Percentiles rank a stretch among this genome's conserved stretches.
Conservation (phyloP, 2,329 filamentous ascomycete species). For the Fusarium paranaense region DNA sequence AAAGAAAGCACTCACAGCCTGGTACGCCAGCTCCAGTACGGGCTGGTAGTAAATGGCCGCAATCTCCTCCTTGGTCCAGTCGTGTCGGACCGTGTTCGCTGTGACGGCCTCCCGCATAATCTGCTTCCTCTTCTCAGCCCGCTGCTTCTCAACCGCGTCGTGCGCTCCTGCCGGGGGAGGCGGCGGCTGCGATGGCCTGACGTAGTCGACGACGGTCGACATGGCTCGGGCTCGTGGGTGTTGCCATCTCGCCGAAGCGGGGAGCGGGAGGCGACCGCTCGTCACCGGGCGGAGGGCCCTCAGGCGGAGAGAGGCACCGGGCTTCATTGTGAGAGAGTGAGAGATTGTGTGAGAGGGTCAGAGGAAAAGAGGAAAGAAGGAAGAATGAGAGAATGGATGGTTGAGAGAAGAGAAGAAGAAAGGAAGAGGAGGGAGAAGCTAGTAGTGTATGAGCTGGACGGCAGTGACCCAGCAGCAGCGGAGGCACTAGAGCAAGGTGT, state of each 20-base stretch:
- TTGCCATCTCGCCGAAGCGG: constrained; percentile 39
- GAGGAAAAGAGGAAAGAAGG: not conserved
- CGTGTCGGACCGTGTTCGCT: constrained; percentile 71
- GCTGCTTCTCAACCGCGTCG: constrained; percentile 39
- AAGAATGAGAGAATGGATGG: constrained; percentile 10
- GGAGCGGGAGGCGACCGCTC: constrained; percentile 13
- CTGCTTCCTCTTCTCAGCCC: constrained; percentile 42
- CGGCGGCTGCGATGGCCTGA: constrained; percentile 35
- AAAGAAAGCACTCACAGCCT: constrained; percentile 67
- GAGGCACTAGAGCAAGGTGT: constrained; percentile 33
- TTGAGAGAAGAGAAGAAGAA: constrained; percentile 15
- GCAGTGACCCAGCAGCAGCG: constrained; percentile 3
- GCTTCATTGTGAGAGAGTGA: constrained; percentile 28
- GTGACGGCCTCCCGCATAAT: constrained; percentile 66
- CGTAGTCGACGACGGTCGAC: constrained; percentile 45
- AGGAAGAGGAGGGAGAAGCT: not conserved
- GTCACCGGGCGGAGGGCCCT: constrained; percentile 29
- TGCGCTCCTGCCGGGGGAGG: constrained; percentile 34
- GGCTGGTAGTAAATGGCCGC: constrained; percentile 84
- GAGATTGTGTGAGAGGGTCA: not conserved
- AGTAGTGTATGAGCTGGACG: constrained; percentile 1
- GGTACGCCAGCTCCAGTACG: constrained; percentile 81
- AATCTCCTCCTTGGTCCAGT: constrained; percentile 87
- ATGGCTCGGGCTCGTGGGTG: constrained; percentile 30
- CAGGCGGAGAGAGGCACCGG: constrained; percentile 31